A percentile compares a stretch with the other conserved stretches of the same genome.
phyloP scores from a whole-genome alignment of 202 grass and related monocot species.

The Zizania palustris region DNA sequence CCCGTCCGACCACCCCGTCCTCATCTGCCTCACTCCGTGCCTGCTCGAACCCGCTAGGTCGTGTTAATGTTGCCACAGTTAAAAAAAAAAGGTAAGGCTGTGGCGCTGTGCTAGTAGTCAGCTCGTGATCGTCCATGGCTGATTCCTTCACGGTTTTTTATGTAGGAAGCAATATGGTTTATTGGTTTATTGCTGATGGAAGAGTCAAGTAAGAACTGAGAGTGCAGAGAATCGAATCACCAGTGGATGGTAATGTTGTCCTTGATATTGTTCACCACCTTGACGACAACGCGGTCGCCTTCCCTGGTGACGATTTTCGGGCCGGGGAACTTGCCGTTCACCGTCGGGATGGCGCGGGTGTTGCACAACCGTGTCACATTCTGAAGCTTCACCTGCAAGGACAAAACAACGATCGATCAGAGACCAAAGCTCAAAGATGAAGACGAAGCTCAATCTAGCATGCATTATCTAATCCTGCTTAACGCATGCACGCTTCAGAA shows the following conservation, averaged over 20 bases:
- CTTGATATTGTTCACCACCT: constrained; percentile 69
- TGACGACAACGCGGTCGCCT: constrained; percentile 65
- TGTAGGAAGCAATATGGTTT: neutral
- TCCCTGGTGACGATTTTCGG: constrained; percentile 64
- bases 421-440: neutral
- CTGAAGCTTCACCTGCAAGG: constrained; percentile 50
- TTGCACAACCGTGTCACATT: constrained; percentile 66
- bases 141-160: neutral
- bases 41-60: neutral
- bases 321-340: constrained; percentile 76
- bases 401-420: neutral
- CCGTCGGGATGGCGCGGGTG: constrained; percentile 69
- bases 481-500: neutral
- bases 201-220: neutral
- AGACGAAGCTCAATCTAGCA: no score
- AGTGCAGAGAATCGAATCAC: neutral
- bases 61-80: no score
- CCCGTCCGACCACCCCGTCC: constrained; percentile 70
- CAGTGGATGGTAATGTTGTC: constrained; percentile 78
- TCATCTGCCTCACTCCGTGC: constrained; percentile 75
- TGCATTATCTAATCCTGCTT: no score
- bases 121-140: no score
- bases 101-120: no score
- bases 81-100: no score
- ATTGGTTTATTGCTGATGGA: neutral